Conservation (phyloP, 2,329 filamentous ascomycete species). For the Cladophialophora yegresii region DNA sequence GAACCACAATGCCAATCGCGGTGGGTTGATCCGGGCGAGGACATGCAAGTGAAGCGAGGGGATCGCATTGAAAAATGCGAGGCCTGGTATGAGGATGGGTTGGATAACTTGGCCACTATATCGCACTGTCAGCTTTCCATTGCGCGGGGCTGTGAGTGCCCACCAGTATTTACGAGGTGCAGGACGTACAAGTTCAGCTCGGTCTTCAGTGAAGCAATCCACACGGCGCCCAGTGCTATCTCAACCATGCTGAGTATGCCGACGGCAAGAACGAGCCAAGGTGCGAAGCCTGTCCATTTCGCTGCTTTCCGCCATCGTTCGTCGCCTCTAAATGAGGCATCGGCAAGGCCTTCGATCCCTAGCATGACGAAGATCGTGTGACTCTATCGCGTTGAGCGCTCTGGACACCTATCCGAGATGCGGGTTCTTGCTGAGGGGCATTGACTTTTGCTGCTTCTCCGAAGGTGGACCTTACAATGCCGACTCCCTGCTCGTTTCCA, state of each 20-base stretch:
- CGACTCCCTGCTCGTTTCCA: background rate
- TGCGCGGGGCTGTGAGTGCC: background rate
- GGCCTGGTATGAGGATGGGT: constrained; percentile 33
- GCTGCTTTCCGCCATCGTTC: constrained; percentile 29
- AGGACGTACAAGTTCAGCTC: constrained; percentile 32
- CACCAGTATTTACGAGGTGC: background rate
- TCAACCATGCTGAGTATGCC: constrained; percentile 33
- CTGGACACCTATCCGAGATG: background rate
- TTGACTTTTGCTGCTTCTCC: background rate
- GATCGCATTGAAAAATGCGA: constrained; percentile 37
- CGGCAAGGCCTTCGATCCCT: constrained; percentile 30
- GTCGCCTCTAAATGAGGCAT: constrained; percentile 35
- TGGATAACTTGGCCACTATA: constrained; percentile 33
- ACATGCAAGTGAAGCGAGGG: constrained; percentile 34
- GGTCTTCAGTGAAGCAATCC: constrained; percentile 30
- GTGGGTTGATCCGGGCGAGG: constrained; percentile 33
- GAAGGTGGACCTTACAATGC: background rate
- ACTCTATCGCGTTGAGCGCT: background rate
- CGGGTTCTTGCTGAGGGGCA: background rate
- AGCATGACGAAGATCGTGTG: constrained; percentile 19
- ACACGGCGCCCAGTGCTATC: constrained; percentile 33
- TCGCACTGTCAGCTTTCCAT: background rate
- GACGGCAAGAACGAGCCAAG: constrained; percentile 30
- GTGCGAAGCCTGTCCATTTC: constrained; percentile 30
- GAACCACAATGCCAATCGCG: constrained; percentile 34